Base-by-base conservation (phyloP, 129 eudicot genomes). In the sunflower (Helianthus annuus) region DNA sequence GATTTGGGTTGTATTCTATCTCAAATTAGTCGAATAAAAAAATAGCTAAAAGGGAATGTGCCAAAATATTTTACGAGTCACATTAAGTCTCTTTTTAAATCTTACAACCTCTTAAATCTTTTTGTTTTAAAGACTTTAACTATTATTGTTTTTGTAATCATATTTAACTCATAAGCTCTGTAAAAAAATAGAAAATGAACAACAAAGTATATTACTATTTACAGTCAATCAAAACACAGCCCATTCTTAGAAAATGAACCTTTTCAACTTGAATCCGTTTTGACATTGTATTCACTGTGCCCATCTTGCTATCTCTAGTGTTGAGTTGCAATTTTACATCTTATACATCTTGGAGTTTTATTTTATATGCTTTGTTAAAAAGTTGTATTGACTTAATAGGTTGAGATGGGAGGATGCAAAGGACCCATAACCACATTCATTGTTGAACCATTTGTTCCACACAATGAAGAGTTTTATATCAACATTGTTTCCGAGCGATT, bases 401-500 rank as follows among this genome's bases (percentile, higher is more conserved):
- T 95, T 6, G 99, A 95, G 86, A 91, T 95, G 91, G 88, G 99
- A 40, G 99, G 99, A 75, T 95, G 99, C 92, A 95, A 88, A 83
- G 99, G 97, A 44, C 99, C 99, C 58, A 91, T 95, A 48, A 95
- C 97, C 48, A 95, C 99, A 45, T 91, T 95, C 78, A 95, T 95
- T 40, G 97, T 95, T 71, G 99, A 95, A 78, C 99, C 97, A 54
- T 95, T 95, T 73, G 79, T 95, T 79, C 97, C 97, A 3, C 99
- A 95, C 58, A 74, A 95, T 6, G 97, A 95, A 42, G 99, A 95
- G 78, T 95, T 86, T 69, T 95, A 95, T 66, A 78, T 95, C n/a
- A 90, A 91, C 82, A 86, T 95, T 80, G 97, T 95, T 64, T 95
- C 99, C 2, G 99, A 91, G 15, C 85, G 99, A 80, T 88, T 91